A percentile compares a stretch with the other conserved stretches of the same genome.
Conservation (phyloP, 1,284 basidiomycete species). For the Ustilago trichophora region DNA sequence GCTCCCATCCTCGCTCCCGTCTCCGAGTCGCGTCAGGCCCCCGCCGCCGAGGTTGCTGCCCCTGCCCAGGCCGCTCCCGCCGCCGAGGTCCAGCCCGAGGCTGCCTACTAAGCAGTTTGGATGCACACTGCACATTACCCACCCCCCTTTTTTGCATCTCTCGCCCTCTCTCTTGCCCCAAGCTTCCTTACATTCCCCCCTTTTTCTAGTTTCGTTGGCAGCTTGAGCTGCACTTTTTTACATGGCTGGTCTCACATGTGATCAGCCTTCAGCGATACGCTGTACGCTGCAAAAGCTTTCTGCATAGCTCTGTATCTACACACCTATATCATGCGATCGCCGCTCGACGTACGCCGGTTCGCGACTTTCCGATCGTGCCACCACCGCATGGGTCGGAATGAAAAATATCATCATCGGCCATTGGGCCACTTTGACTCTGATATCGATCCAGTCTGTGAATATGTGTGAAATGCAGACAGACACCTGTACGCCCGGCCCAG, state of each 20-base stretch:
- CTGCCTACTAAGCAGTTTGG: constrained; percentile 50
- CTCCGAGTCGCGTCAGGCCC: constrained; percentile 62
- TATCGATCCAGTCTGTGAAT: too few species aligned
- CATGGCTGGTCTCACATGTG: constrained; percentile 6
- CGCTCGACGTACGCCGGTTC: too few species aligned
- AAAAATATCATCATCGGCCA: constrained; percentile 34
- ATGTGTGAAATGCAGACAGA: too few species aligned
- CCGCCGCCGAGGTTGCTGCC: constrained; percentile 49
- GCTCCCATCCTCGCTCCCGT: constrained; percentile 67
- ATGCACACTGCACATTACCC: background rate
- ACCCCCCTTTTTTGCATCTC: constrained; percentile 30
- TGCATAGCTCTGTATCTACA: constrained; percentile 5
- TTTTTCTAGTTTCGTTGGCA: constrained; percentile 33
- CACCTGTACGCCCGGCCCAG: too few species aligned
- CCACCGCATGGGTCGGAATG: constrained; percentile 4
- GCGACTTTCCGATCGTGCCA: constrained; percentile 19
- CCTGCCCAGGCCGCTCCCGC: constrained; percentile 41
- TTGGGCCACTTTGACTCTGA: constrained; percentile 26
- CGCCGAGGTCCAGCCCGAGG: constrained; percentile 56
- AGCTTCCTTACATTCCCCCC: constrained; percentile 40
- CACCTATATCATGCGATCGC: too few species aligned
- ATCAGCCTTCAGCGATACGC: constrained; percentile 18
- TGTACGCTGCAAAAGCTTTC: constrained; percentile 10
- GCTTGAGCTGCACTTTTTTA: constrained; percentile 8
- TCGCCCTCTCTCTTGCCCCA: constrained; percentile 47